Evolutionary conservation across 1,284 basidiomycete genomes (phyloP), one percentile per base, ranked within the genome.

Genomic region (Cystobasidium slooffiae): DNA sequence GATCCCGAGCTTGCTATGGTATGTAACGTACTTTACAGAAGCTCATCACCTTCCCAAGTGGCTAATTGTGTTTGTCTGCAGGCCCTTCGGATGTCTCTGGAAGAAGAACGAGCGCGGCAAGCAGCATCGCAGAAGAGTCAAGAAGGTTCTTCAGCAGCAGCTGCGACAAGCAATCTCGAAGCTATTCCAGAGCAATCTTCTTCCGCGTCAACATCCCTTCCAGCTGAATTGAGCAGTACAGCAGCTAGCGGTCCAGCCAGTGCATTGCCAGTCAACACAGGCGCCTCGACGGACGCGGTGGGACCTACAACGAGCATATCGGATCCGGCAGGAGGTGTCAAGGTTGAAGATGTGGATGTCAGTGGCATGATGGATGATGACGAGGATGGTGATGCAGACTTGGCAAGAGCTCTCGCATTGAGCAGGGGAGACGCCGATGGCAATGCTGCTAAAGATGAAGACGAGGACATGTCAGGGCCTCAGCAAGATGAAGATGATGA

Each of bases 1-100:
- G 96, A 98, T 83, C 97, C 97, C 0, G 96, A 99, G 81, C 86
- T 99, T 69, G 97, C 97, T 2, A 95, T 98, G 94, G 94, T 94
- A 75, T 73, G 84, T 81, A 20, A 47, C 52, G 4, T 10, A 39
- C 16, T 20, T 55, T 65, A 31, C 58, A 16, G 16, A 22, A 58
- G 39, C 2, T 14, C 20, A 20, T 75, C 53, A 24, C 3, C 6
- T 56, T 24, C 24, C 6, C 14, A 31, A 10, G 10, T 31, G 53
- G 39, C 56, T 41, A 9, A 59, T 84, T 82, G 39, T 55, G 1
- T 1, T 9, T 51, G 56, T n/a, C 24, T 64, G 3, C 79, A 97
- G 94, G 96, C 94, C 12, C 86, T 99, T 55, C 91, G 96, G 51
- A 93, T 99, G 90, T 98, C 95, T 0, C 89, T 99, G 86, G 93